A percentile compares a stretch with the other conserved stretches of the same genome.
Conservation (phyloP, 331 rosid species). For the Malus hybrid region DNA sequence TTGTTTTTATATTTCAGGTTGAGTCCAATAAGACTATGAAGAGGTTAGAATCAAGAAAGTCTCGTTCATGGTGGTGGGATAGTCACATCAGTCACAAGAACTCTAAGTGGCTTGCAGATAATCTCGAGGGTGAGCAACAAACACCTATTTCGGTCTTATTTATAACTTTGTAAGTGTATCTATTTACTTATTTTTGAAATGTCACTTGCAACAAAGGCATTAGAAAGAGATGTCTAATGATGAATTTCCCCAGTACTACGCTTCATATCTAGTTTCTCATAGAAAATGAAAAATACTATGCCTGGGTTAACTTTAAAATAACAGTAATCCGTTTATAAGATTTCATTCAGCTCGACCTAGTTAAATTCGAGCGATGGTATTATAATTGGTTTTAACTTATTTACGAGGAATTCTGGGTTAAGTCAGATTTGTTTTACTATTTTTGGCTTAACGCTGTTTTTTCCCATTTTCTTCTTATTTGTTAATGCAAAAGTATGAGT, state of each 20-base stretch:
- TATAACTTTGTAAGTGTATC: background rate
- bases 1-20: conserved; percentile 33
- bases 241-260: background rate
- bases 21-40: conserved; percentile 36
- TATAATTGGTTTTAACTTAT: background rate
- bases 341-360: background rate
- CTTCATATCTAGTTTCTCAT: background rate
- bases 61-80: conserved; percentile 99
- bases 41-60: conserved; percentile 60
- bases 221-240: background rate
- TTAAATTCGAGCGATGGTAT: background rate
- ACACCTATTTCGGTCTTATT: background rate
- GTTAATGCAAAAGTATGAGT: background rate
- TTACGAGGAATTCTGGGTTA: background rate
- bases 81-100: conserved; percentile 70
- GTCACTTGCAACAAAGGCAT: conserved; percentile 1
- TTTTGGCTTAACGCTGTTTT: background rate
- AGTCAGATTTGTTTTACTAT: conserved; percentile 2
- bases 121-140: conserved; percentile 60
- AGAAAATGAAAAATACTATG: background rate
- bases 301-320: background rate
- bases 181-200: background rate
- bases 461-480: background rate
- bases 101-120: conserved; percentile 81
- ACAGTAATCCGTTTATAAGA: background rate